Evolutionary conservation across 345 rosid genomes (phyloP), one percentile per base, ranked within the genome.

Genomic region (Eucalyptus marginata): DNA sequence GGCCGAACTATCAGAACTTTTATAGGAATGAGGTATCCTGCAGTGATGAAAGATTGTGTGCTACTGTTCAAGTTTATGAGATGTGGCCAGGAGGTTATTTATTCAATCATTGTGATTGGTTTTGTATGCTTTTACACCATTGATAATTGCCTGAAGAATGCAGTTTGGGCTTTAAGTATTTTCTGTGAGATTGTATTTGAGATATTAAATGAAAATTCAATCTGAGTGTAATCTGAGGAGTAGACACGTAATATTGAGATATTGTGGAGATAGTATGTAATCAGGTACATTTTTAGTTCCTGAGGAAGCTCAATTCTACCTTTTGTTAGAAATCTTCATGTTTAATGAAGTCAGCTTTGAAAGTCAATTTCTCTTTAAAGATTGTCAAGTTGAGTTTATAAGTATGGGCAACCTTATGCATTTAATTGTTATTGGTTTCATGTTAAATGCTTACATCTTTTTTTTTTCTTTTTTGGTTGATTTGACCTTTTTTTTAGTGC

Each of bases 401-500:
- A 76, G 47, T 40, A 76, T 12, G 10, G 47, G 47, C 47, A 76
- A 20, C 83, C 83, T 76, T 5, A 36, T 76, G 83, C 47, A 76
- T 76, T 20, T 36, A 22, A 20, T 36, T 13, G 4, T 10, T 13
- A 22, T 20, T 20, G 24, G 47, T 76, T 68, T 76, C 83, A 40
- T 36, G 83, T 36, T 76, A 40, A 76, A 20, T 76, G 84, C 47
- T 40, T 40, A 22, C 14, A 24, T 76, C 24, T 68, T 68, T 16
- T 9, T 33, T 4, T 36, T 36, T 51, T 51, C 7, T 16, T 7
- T 50, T 16, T 7, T 3, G 8, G 64, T 49, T 86, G 46, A 86
- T 58, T 86, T 36, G 49, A 10, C 40, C 36, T 20, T 87, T 76
- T 49, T 89, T 88, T 25, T 89, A 98, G 99, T 96, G 97, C 91